A percentile compares a stretch with the other conserved stretches of the same genome.
Evolutionary conservation across 352 stramenopile species (phyloP).

Genomic region (Phytophthora aleatoria): DNA sequence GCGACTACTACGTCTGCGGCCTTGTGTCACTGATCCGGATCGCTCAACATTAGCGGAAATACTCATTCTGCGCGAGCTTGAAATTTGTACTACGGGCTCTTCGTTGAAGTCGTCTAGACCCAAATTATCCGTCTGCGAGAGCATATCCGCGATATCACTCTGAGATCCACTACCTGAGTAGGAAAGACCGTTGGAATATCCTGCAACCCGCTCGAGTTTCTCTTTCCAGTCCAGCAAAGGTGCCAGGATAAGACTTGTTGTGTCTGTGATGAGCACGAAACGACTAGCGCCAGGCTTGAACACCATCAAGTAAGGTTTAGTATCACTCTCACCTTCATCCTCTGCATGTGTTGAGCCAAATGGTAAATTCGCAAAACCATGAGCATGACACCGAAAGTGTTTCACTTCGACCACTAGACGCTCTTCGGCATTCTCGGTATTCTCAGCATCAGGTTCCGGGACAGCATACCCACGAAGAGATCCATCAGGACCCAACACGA

Average conservation of each 20-base stretch:
- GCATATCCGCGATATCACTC: constrained; percentile 31
- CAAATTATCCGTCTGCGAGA: constrained; percentile 16
- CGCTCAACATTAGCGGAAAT: constrained; percentile 15
- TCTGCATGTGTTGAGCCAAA: constrained; percentile 12
- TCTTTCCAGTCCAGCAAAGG: constrained; percentile 62
- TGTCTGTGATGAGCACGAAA: constrained; percentile 59
- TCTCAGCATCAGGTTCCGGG: neutral
- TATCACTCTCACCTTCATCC: constrained; percentile 23
- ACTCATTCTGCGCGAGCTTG: constrained; percentile 12
- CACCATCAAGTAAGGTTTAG: constrained; percentile 61
- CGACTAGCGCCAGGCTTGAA: constrained; percentile 53
- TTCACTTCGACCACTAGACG: constrained; percentile 51
- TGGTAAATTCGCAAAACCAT: constrained; percentile 32
- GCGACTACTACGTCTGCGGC: constrained; percentile 42
- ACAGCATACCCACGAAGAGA: constrained; percentile 40
- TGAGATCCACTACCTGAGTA: constrained; percentile 15
- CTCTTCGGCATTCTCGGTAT: constrained; percentile 29
- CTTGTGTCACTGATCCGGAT: neutral
- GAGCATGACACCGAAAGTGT: constrained; percentile 54
- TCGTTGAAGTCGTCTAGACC: constrained; percentile 12
- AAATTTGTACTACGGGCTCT: neutral
- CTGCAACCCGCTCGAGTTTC: constrained; percentile 51
- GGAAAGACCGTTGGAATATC: neutral
- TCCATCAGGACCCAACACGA: constrained; percentile 53
- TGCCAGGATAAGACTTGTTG: constrained; percentile 41